Conservation (phyloP, 805 yeast genomes). For the Isabelozyma heimii region DNA sequence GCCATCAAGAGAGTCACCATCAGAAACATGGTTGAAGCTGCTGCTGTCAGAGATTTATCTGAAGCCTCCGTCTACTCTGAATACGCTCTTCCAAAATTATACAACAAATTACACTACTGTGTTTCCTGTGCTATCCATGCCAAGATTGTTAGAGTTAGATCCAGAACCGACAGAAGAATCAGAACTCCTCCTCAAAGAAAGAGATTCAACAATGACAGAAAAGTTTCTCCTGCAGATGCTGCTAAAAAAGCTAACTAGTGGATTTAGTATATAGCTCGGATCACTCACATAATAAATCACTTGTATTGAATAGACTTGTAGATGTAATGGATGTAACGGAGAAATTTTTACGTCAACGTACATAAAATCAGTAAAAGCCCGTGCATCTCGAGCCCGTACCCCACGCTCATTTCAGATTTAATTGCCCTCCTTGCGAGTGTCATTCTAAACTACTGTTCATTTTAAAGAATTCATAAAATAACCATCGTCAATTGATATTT, state of each 20-base stretch:
- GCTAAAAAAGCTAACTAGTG: conserved; percentile 76
- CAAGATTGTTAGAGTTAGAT: conserved; percentile 99
- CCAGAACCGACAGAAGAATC: conserved; percentile 96
- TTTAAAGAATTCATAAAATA: background rate
- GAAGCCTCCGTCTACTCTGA: conserved; percentile 99
- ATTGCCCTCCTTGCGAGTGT: background rate
- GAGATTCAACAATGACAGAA: conserved; percentile 96
- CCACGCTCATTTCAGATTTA: background rate
- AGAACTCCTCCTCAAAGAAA: conserved; percentile 99
- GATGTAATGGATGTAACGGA: background rate
- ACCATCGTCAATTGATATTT: background rate
- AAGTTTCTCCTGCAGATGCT: conserved; percentile 95
- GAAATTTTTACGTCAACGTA: background rate
- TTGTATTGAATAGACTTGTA: background rate
- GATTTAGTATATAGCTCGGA: background rate
- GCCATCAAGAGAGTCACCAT: conserved; percentile 99
- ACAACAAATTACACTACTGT: conserved; percentile 99
- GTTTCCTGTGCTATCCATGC: conserved; percentile 99
- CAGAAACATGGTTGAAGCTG: conserved; percentile 99
- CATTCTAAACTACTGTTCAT: background rate
- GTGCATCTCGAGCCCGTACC: background rate
- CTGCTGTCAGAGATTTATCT: conserved; percentile 99
- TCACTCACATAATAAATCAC: background rate
- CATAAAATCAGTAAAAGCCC: background rate
- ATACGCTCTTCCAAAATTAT: conserved; percentile 99